Evolutionary conservation across 768 basidiomycete genomes (phyloP), one percentile per base, ranked within the genome.

Genomic region (Steccherinum ochraceum): DNA sequence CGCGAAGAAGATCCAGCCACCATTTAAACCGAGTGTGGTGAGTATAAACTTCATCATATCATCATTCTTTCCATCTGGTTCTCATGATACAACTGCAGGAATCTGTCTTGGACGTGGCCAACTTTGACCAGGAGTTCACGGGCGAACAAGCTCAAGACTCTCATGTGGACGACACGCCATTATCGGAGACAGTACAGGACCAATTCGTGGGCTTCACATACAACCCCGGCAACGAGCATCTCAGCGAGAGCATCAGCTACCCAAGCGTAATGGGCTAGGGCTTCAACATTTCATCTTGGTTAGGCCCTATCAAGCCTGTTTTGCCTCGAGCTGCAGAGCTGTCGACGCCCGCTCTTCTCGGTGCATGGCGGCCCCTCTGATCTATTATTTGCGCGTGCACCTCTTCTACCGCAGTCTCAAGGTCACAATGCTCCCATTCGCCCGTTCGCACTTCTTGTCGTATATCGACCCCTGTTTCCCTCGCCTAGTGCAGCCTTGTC

Each of bases 81-180:
- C 35, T 11, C 11, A 39, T 39, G 35, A n/a, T 39, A 11, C n/a
- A 11, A n/a, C 35, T 35, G 2, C 41, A 86, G 84, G 93, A 94
- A 73, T 88, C 86, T 49, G 93, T 93, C 1, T 80, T 96, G 42
- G 94, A 96, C 65, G 93, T 94, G 19, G 91, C 86, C 52, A 93
- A 97, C 75, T 98, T 99, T 70, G 96, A 98, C 67, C 80, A 92
- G 21, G 95, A 98, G 67, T 99, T 99, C 65, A 97, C 94, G 24
- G 89, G 86, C 54, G 95, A 99, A 66, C 86, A 90, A 51, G 88
- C 94, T 2, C 83, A 91, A 60, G 95, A 99, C 68, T 94, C 92
- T 1, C 93, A 98, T 49, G 95, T 99, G 35, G 90, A 89, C 56
- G 92, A 93, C 61, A 93, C 91, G 3, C 84, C 81, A 23, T 72